Evolutionary conservation across 192 early-diverging fungal genomes (phyloP).

Genomic region (Gaertneriomyces semiglobifer): DNA sequence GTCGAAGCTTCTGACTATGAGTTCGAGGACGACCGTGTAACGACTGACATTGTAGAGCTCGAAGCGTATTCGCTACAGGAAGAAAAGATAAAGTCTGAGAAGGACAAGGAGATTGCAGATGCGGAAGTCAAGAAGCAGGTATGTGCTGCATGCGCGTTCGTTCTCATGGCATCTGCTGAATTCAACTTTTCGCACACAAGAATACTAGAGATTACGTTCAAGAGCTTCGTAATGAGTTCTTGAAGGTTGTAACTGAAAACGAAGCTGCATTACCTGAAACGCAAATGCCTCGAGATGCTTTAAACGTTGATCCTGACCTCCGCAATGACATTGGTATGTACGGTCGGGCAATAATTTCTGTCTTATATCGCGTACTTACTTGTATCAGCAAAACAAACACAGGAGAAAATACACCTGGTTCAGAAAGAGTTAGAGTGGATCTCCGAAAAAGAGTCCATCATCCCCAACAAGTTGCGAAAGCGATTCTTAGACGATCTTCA

Average conservation of each 20-base stretch:
- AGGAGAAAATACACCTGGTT: conserved; percentile 41
- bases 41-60: conserved; percentile 50
- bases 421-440: conserved; percentile 58
- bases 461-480: conserved; percentile 51
- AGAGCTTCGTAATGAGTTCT: conserved; percentile 53
- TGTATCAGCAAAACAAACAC: conserved; percentile 36
- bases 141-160: neutral
- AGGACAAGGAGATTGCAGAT: conserved; percentile 51
- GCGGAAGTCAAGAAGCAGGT: conserved; percentile 57
- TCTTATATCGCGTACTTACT: neutral
- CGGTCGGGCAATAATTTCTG: neutral
- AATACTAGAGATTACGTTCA: conserved; percentile 44
- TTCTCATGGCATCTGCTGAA: neutral
- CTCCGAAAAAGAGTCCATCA: conserved; percentile 52
- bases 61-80: conserved; percentile 56
- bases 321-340: conserved; percentile 41
- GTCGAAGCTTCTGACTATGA: conserved; percentile 20
- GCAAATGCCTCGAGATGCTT: conserved; percentile 18
- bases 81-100: conserved; percentile 55
- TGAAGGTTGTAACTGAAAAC: conserved; percentile 44
- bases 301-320: conserved; percentile 52
- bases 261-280: conserved; percentile 22
- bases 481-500: conserved; percentile 53
- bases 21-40: conserved; percentile 10
- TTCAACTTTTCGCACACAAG: conserved; percentile 8